Conservation (phyloP, 345 rosid species). For the Syzygium oleosum region DNA sequence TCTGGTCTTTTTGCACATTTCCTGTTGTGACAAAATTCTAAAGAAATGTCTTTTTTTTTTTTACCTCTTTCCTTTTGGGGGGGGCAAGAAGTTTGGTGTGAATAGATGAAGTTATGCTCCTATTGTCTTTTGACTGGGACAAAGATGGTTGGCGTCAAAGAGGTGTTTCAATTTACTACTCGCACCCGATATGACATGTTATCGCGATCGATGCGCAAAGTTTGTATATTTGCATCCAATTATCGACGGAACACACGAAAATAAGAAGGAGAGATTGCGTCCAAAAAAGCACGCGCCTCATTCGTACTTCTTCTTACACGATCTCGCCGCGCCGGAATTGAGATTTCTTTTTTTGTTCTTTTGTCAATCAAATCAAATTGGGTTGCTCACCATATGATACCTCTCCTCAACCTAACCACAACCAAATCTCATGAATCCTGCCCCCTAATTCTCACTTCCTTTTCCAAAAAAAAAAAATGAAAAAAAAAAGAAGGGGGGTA, state of each 20-base stretch:
- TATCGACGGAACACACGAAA: too few species aligned
- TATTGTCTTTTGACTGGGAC: neutral
- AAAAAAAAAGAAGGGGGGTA: neutral
- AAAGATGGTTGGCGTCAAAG: neutral
- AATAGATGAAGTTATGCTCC: neutral
- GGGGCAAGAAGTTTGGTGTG: neutral
- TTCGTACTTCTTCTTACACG: too few species aligned
- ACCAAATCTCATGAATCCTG: neutral
- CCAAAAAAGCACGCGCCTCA: too few species aligned
- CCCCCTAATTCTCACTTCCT: neutral
- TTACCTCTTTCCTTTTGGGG: too few species aligned
- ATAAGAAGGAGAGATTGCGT: too few species aligned
- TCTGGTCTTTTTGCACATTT: too few species aligned
- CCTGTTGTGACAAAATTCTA: too few species aligned
- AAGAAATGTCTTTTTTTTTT: too few species aligned
- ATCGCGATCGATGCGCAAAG: neutral
- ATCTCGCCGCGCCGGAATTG: too few species aligned
- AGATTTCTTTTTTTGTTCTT: too few species aligned
- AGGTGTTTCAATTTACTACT: neutral
- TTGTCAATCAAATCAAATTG: too few species aligned
- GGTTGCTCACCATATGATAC: neutral
- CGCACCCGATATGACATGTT: neutral
- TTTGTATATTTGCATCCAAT: too few species aligned
- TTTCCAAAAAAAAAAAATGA: neutral
- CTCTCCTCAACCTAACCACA: neutral